A percentile compares a stretch with the other conserved stretches of the same genome.
Evolutionary conservation across 2,329 filamentous ascomycete species (phyloP).

Genomic region (Dothideomycetes sp.): DNA sequence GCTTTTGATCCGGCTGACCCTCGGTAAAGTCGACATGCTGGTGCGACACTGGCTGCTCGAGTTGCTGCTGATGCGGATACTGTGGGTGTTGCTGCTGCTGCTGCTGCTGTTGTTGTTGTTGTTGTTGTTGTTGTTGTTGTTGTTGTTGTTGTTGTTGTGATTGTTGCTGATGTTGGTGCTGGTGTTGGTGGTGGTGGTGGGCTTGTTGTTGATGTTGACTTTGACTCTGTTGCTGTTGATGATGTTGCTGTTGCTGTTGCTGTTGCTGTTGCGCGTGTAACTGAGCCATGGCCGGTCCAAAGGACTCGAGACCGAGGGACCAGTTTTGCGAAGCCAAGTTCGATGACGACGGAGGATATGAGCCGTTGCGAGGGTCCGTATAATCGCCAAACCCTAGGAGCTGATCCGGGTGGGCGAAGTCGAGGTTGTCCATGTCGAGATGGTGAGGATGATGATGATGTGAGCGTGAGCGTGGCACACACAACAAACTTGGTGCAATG

Average conservation of each 20-base stretch:
- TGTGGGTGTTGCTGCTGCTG: conserved; percentile 7
- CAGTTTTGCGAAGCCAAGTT: conserved; percentile 7
- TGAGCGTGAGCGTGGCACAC: neutral
- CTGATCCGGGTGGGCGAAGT: conserved; percentile 30
- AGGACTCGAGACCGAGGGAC: conserved; percentile 17
- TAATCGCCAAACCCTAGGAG: conserved; percentile 32
- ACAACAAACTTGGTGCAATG: too few species aligned
- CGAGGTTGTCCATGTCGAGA: conserved; percentile 34
- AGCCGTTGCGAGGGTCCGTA: conserved; percentile 24
- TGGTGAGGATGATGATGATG: neutral
- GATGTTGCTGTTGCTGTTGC: conserved; percentile 18
- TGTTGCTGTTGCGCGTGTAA: conserved; percentile 10
- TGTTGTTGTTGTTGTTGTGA: conserved; percentile 12
- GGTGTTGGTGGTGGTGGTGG: conserved; percentile 15
- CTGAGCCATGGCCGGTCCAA: conserved; percentile 21
- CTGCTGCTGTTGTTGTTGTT: conserved; percentile 9
- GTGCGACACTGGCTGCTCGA: conserved; percentile 22
- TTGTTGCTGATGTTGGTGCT: conserved; percentile 8
- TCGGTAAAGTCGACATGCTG: conserved; percentile 11
- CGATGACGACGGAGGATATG: conserved; percentile 20
- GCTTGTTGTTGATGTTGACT: conserved; percentile 15
- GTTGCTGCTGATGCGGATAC: conserved; percentile 13
- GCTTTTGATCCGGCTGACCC: conserved; percentile 6
- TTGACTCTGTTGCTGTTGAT: conserved; percentile 18
- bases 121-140: conserved; percentile 14